Conservation (phyloP, 352 stramenopile species). For the Thraustochytrium striatum region DNA sequence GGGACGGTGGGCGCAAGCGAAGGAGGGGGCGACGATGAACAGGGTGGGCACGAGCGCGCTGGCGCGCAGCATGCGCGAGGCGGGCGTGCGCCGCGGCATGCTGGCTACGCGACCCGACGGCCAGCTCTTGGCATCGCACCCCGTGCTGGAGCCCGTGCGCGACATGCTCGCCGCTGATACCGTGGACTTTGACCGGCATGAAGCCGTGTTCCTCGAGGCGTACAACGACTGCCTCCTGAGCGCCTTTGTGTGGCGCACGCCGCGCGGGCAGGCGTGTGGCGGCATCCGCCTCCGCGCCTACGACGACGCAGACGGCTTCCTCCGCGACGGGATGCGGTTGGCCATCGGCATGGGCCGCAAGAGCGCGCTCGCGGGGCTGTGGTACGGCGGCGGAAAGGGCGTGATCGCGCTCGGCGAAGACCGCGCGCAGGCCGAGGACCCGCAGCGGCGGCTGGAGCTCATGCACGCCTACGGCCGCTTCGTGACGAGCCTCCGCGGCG, state of each 20-base stretch:
- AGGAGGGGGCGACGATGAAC: neutral
- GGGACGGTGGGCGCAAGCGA: too few species aligned
- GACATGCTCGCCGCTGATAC: neutral
- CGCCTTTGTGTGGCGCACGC: neutral
- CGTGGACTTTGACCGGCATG: neutral
- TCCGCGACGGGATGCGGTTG: slow-evolving; percentile 20
- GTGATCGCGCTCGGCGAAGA: slow-evolving; percentile 16
- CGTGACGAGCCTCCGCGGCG: slow-evolving; percentile 15
- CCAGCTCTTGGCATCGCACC: neutral
- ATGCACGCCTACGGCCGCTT: slow-evolving; percentile 10
- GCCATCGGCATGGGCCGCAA: slow-evolving; percentile 33
- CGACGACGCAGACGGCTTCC: neutral
- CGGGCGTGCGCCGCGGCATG: neutral
- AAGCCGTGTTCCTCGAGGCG: neutral
- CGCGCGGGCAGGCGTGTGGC: slow-evolving; percentile 4
- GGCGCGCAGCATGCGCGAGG: neutral
- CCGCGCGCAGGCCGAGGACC: neutral
- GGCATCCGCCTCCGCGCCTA: slow-evolving; percentile 28
- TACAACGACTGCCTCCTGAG: neutral
- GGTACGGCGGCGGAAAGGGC: slow-evolving; percentile 31
- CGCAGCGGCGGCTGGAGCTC: neutral
- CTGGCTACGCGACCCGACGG: neutral
- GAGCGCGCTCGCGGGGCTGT: slow-evolving; percentile 18
- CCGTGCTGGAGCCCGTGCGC: neutral
- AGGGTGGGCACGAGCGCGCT: neutral